A percentile compares a stretch with the other conserved stretches of the same genome.
phyloP scores from a whole-genome alignment of 805 yeast species.

The Candida jianshihensis region DNA sequence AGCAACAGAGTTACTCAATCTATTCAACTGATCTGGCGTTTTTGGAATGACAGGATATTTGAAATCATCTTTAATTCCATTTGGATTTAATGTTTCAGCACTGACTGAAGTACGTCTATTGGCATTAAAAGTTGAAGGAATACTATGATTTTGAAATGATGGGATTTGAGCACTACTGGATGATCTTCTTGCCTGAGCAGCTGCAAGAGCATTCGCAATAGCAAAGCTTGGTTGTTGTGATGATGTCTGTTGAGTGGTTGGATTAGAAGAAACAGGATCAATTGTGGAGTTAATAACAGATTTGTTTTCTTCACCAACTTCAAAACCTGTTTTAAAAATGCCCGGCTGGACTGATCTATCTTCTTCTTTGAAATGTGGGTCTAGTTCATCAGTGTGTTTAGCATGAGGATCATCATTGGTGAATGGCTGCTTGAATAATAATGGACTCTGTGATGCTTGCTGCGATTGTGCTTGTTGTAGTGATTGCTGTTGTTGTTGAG shows the following conservation, averaged over 20 bases:
- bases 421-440: slow-evolving; percentile 38
- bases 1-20: slow-evolving; percentile 65
- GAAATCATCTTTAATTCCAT: slow-evolving; percentile 60
- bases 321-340: slow-evolving; percentile 19
- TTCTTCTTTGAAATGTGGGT: slow-evolving; percentile 15
- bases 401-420: slow-evolving; percentile 60
- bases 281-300: slow-evolving; percentile 11
- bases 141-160: slow-evolving; percentile 21
- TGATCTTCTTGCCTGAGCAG: slow-evolving; percentile 10
- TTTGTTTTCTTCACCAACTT: slow-evolving; percentile 17
- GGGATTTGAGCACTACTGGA: slow-evolving; percentile 12
- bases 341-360: slow-evolving; percentile 9
- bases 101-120: slow-evolving; percentile 85
- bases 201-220: slow-evolving; percentile 6
- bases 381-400: slow-evolving; percentile 26
- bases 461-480: background rate
- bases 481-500: too few species aligned
- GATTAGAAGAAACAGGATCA: slow-evolving; percentile 14
- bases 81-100: slow-evolving; percentile 82
- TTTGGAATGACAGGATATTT: slow-evolving; percentile 63
- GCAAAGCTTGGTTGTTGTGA: slow-evolving; percentile 1
- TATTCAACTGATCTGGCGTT: slow-evolving; percentile 52
- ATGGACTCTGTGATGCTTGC: slow-evolving; percentile 7
- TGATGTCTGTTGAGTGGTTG: slow-evolving; percentile 1
- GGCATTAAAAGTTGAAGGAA: slow-evolving; percentile 63